Conservation (phyloP, 768 basidiomycete genomes). For the Lactarius evosmus region DNA sequence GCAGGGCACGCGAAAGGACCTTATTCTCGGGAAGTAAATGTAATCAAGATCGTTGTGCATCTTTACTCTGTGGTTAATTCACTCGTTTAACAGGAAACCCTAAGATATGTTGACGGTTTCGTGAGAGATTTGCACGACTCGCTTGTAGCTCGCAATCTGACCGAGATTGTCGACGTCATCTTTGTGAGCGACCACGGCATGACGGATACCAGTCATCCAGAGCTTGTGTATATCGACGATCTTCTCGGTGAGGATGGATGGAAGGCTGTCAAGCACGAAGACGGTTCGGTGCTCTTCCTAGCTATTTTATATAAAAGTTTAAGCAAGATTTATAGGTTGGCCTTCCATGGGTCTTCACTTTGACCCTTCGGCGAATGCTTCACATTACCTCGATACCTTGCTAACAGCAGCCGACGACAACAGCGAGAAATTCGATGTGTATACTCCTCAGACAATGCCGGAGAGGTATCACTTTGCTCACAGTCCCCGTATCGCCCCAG, state of each 20-base stretch:
- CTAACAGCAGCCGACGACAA: constrained; percentile 49
- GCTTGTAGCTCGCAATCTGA: constrained; percentile 68
- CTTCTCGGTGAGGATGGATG: constrained; percentile 66
- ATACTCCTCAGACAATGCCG: constrained; percentile 79
- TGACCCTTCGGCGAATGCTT: constrained; percentile 50
- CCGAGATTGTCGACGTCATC: constrained; percentile 79
- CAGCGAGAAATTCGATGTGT: constrained; percentile 71
- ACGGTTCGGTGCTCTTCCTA: constrained; percentile 41
- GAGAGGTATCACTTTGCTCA: constrained; percentile 70
- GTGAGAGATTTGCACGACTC: constrained; percentile 63
- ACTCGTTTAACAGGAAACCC: constrained; percentile 47
- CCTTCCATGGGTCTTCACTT: constrained; percentile 87
- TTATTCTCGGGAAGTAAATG: constrained; percentile 65
- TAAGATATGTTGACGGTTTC: constrained; percentile 68
- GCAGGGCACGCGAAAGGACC: constrained; percentile 75
- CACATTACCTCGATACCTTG: constrained; percentile 54
- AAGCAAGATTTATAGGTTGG: constrained; percentile 54
- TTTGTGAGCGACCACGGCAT: constrained; percentile 94
- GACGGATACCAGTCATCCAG: constrained; percentile 80
- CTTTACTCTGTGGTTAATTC: background rate
- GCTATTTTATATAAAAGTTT: background rate
- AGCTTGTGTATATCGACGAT: constrained; percentile 77
- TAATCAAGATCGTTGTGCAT: constrained; percentile 35
- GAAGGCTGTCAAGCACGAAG: constrained; percentile 62
- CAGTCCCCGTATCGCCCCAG: constrained; percentile 78